Conservation (phyloP, 1,284 basidiomycete species). For the Sanguinoderma infundibulare region DNA sequence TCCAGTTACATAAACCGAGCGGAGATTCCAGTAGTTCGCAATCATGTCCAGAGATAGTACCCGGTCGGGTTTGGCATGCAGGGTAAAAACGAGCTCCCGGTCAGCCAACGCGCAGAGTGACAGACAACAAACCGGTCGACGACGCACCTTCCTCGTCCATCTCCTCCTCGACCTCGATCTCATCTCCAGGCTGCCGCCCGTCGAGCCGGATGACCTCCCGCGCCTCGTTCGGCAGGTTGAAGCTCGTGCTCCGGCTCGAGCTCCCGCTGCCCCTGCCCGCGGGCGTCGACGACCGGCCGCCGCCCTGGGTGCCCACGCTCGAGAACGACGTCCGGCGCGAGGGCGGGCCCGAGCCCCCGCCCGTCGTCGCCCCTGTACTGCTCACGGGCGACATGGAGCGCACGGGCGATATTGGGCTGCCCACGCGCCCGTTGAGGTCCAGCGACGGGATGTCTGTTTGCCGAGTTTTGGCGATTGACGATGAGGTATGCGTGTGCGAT, state of each 20-base stretch:
- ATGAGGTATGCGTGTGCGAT: conserved; percentile 5
- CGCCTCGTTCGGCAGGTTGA: conserved; percentile 76
- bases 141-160: conserved; percentile 85
- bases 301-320: conserved; percentile 38
- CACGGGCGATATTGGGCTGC: conserved; percentile 32
- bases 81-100: neutral
- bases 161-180: conserved; percentile 76
- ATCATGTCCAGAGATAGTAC: neutral
- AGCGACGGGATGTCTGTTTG: conserved; percentile 73
- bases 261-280: conserved; percentile 54
- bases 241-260: conserved; percentile 83
- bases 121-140: too few species aligned
- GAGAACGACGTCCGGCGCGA: conserved; percentile 85
- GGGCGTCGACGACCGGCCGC: conserved; percentile 44
- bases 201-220: conserved; percentile 54
- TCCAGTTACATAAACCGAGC: neutral
- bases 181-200: conserved; percentile 49
- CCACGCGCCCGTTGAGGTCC: conserved; percentile 46
- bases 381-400: conserved; percentile 34
- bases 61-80: neutral
- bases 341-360: conserved; percentile 62
- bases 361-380: conserved; percentile 42
- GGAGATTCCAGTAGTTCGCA: neutral
- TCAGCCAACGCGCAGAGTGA: neutral
- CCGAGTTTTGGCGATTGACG: too few species aligned